Conservation (phyloP, 495 filamentous ascomycete species). For the Lichina pygmaea region DNA sequence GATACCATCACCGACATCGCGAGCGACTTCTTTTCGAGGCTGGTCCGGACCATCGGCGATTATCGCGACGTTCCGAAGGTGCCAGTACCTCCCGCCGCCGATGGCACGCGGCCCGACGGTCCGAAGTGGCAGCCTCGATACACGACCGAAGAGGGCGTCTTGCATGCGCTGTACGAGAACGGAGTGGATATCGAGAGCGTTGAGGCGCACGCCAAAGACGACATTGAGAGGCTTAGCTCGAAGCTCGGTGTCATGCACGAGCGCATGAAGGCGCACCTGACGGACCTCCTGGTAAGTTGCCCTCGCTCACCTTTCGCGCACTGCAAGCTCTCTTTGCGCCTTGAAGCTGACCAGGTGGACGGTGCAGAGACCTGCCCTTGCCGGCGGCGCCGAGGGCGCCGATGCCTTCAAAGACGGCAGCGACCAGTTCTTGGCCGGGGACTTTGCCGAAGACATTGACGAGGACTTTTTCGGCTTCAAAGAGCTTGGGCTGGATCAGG, state of each 20-base stretch:
- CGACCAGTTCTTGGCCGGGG: slow-evolving; percentile 87
- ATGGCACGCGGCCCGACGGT: slow-evolving; percentile 11
- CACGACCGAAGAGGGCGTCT: slow-evolving; percentile 53
- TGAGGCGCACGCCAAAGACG: slow-evolving; percentile 77
- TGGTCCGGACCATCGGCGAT: slow-evolving; percentile 47
- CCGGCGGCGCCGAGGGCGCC: slow-evolving; percentile 54
- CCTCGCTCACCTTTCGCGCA: slow-evolving; percentile 13
- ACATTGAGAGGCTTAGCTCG: slow-evolving; percentile 66
- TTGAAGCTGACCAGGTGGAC: background rate
- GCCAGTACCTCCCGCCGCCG: slow-evolving; percentile 16
- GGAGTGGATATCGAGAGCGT: slow-evolving; percentile 59
- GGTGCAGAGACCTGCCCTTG: slow-evolving; percentile 46
- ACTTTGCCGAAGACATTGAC: slow-evolving; percentile 90
- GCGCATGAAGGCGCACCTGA: slow-evolving; percentile 67
- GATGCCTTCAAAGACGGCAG: slow-evolving; percentile 86
- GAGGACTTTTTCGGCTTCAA: slow-evolving; percentile 99
- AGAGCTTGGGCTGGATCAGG: slow-evolving; percentile 71
- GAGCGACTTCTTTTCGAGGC: slow-evolving; percentile 64
- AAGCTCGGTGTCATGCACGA: slow-evolving; percentile 73
- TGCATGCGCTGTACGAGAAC: slow-evolving; percentile 61
- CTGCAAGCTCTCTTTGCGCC: background rate
- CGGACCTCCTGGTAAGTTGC: slow-evolving; percentile 30
- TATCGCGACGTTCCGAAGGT: slow-evolving; percentile 63
- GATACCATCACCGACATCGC: slow-evolving; percentile 80
- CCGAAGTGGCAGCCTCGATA: slow-evolving; percentile 37